Conservation (phyloP, 371 early-diverging fungal genomes). For the Gilbertella persicaria region DNA sequence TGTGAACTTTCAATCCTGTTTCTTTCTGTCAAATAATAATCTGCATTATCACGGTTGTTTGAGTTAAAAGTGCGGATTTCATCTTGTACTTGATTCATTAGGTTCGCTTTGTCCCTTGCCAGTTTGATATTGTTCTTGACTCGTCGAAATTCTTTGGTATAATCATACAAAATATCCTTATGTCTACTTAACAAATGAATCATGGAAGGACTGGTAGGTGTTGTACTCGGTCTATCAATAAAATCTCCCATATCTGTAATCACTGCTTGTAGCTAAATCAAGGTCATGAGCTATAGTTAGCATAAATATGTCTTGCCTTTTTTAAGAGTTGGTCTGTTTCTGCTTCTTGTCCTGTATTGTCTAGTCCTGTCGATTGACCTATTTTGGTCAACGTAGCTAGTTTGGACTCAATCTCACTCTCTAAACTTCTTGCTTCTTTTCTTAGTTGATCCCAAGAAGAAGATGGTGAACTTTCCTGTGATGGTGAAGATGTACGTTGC, state of each 20-base stretch:
- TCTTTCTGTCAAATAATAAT: slow-evolving; percentile 64
- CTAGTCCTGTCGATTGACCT: slow-evolving; percentile 30
- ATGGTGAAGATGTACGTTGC: slow-evolving; percentile 14
- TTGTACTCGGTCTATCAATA: slow-evolving; percentile 51
- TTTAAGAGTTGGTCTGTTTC: slow-evolving; percentile 62
- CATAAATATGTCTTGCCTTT: slow-evolving; percentile 45
- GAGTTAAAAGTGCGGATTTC: slow-evolving; percentile 56
- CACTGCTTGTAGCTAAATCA: slow-evolving; percentile 52
- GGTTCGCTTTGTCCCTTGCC: slow-evolving; percentile 61
- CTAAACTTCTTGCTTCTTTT: slow-evolving; percentile 67
- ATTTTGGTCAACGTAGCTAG: slow-evolving; percentile 49
- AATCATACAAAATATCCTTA: slow-evolving; percentile 71
- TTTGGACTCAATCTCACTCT: slow-evolving; percentile 67
- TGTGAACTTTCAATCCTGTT: slow-evolving; percentile 62
- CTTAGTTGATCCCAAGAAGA: slow-evolving; percentile 66
- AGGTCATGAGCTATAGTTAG: neutral
- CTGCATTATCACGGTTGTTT: slow-evolving; percentile 38
- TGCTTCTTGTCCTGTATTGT: slow-evolving; percentile 49
- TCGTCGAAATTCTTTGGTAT: slow-evolving; percentile 66
- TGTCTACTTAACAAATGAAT: slow-evolving; percentile 72
- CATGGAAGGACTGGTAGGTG: slow-evolving; percentile 65
- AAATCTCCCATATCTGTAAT: slow-evolving; percentile 59
- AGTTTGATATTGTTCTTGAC: slow-evolving; percentile 62
- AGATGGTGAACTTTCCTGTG: neutral
- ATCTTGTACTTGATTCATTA: slow-evolving; percentile 62